phyloP scores from a whole-genome alignment of 495 filamentous ascomycete species.

The Achaetomiella virescens region DNA sequence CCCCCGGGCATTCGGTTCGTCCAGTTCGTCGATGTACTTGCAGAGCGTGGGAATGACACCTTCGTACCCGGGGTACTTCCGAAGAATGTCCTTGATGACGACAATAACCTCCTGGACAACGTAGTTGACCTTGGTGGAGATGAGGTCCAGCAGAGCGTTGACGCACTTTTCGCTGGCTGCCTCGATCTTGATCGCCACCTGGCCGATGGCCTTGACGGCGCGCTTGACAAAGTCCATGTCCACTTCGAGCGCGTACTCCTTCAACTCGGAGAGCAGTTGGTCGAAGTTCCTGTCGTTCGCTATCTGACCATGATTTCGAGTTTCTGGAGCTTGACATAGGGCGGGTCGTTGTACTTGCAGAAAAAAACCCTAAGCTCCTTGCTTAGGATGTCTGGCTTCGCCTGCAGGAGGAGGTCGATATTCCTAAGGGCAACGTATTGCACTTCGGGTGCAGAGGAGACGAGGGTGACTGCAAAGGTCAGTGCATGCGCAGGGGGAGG shows the following conservation, averaged over 20 bases:
- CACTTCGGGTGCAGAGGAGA: slow-evolving; percentile 92
- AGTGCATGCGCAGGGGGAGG: slow-evolving; percentile 1
- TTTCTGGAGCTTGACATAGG: slow-evolving; percentile 95
- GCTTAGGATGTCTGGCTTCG: slow-evolving; percentile 90
- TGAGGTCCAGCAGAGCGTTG: slow-evolving; percentile 85
- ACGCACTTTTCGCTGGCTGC: slow-evolving; percentile 89
- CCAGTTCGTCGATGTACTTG: slow-evolving; percentile 93
- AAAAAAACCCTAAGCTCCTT: slow-evolving; percentile 98
- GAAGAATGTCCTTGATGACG: slow-evolving; percentile 97
- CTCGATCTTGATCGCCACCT: slow-evolving; percentile 98
- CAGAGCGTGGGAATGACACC: slow-evolving; percentile 95
- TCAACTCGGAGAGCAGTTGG: slow-evolving; percentile 86
- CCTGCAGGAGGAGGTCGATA: slow-evolving; percentile 91
- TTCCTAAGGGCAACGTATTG: slow-evolving; percentile 96
- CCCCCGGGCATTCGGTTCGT: slow-evolving; percentile 87
- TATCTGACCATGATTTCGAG: slow-evolving; percentile 98
- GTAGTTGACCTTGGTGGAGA: slow-evolving; percentile 97
- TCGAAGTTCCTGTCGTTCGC: slow-evolving; percentile 96
- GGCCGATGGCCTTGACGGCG: slow-evolving; percentile 91
- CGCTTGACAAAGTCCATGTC: slow-evolving; percentile 98
- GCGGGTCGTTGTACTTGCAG: slow-evolving; percentile 99
- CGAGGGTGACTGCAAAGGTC: slow-evolving; percentile 68
- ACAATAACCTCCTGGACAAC: slow-evolving; percentile 97
- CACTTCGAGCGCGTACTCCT: slow-evolving; percentile 95
- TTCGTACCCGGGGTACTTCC: slow-evolving; percentile 96